phyloP scores from a whole-genome alignment of 345 rosid species.

The Cardamine chenopodiifolia region DNA sequence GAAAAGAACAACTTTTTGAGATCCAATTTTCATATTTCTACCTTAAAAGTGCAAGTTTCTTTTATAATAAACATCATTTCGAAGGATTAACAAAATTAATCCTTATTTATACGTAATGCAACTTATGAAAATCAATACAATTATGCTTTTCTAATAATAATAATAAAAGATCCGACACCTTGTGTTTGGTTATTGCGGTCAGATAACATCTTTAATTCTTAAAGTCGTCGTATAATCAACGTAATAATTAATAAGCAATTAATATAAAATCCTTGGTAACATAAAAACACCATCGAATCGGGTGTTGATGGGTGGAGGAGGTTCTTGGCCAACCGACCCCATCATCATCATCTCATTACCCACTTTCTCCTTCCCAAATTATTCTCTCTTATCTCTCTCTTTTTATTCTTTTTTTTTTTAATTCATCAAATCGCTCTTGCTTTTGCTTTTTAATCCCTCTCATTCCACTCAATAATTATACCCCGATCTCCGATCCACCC shows the following conservation, averaged over 20 bases:
- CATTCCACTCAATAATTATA: slow-evolving; percentile 31
- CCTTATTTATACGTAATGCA: too few species aligned
- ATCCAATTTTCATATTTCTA: too few species aligned
- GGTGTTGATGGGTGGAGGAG: slow-evolving; percentile 46
- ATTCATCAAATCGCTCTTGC: slow-evolving; percentile 7
- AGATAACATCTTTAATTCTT: neutral
- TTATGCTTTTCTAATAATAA: neutral
- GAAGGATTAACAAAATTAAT: too few species aligned
- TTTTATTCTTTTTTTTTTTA: neutral
- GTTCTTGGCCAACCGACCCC: slow-evolving; percentile 52
- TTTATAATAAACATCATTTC: too few species aligned
- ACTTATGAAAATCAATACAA: neutral
- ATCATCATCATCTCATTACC: slow-evolving; percentile 35
- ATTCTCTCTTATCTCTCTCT: slow-evolving; percentile 34
- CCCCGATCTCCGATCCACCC: slow-evolving; percentile 29
- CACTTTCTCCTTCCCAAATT: slow-evolving; percentile 20
- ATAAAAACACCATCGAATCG: slow-evolving; percentile 20
- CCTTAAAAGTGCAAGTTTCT: too few species aligned
- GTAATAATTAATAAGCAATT: slow-evolving; percentile 15
- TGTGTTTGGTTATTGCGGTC: neutral
- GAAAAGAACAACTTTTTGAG: too few species aligned
- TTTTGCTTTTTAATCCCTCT: slow-evolving; percentile 4
- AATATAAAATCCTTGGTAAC: neutral
- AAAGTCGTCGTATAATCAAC: slow-evolving; percentile 14
- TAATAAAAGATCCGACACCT: neutral